Evolutionary conservation across 768 basidiomycete species (phyloP).

Genomic region (Imleria badia): DNA sequence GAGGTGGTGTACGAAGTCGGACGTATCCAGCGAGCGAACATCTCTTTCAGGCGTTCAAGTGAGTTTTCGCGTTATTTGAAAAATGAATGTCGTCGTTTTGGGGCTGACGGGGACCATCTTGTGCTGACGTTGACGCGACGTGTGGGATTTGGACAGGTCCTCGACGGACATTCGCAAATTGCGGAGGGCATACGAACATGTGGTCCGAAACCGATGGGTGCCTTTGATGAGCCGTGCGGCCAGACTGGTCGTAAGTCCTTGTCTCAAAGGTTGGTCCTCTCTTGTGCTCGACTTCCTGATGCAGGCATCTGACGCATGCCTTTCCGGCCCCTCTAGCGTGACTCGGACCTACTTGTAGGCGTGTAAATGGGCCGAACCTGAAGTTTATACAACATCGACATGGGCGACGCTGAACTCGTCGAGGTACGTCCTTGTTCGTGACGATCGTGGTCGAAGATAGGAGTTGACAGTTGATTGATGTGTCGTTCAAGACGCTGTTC

Average conservation of each 20-base stretch:
- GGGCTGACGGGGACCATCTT: too few species aligned
- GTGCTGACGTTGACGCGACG: not conserved
- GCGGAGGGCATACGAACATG: constrained; percentile 71
- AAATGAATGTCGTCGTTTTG: not conserved
- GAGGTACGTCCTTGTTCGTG: constrained; percentile 52
- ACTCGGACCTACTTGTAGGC: constrained; percentile 35
- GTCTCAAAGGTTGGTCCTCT: constrained; percentile 48
- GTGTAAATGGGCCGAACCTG: constrained; percentile 62
- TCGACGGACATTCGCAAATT: constrained; percentile 55
- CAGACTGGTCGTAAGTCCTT: constrained; percentile 69
- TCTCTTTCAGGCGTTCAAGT: constrained; percentile 78
- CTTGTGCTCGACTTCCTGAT: not conserved
- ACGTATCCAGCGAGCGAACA: constrained; percentile 76
- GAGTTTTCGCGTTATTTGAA: not conserved
- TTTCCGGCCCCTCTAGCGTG: not conserved
- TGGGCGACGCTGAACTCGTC: constrained; percentile 58
- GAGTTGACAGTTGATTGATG: too few species aligned
- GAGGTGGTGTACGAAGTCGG: constrained; percentile 63
- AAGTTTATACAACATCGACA: constrained; percentile 71
- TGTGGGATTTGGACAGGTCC: constrained; percentile 43
- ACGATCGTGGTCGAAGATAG: too few species aligned
- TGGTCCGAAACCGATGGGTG: constrained; percentile 57
- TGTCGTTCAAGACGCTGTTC: too few species aligned
- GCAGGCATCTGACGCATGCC: not conserved
- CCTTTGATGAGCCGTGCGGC: constrained; percentile 64